Conservation (phyloP, 163 green algal genomes). For the Volvox carteri region DNA sequence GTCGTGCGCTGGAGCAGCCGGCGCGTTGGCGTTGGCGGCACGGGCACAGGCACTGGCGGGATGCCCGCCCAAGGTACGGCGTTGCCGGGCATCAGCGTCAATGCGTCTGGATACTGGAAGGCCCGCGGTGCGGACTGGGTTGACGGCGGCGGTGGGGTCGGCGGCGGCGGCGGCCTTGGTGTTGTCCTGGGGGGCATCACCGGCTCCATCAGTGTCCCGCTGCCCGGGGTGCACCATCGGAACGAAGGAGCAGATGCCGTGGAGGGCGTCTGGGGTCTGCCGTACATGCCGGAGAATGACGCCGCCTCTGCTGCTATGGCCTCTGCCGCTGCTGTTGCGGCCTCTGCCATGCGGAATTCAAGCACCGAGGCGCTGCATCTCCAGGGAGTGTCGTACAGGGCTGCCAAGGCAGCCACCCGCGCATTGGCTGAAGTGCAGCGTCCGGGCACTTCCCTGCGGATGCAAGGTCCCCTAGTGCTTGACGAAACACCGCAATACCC, state of each 20-base stretch:
- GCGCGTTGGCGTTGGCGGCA: background rate
- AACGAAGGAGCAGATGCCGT: background rate
- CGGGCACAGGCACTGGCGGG: background rate
- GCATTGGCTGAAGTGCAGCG: background rate
- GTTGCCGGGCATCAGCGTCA: background rate
- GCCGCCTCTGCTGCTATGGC: background rate
- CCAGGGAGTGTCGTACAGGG: slow-evolving; percentile 19
- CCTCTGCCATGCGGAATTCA: no score
- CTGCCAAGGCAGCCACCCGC: background rate
- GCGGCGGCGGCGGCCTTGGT: background rate
- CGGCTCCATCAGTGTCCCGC: no score
- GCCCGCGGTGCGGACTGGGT: background rate
- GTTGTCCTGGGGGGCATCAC: no score
- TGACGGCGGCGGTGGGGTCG: background rate
- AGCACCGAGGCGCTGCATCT: slow-evolving; percentile 18
- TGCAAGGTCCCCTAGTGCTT: background rate
- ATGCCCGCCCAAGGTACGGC: no score
- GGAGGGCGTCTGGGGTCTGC: background rate
- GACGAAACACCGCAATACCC: background rate
- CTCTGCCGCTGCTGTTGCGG: background rate
- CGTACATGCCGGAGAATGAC: background rate
- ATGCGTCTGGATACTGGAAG: background rate
- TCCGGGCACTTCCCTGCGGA: background rate
- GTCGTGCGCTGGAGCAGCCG: background rate
- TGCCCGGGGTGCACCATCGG: no score